Percentiles rank a stretch among this genome's conserved stretches.
These are phyloP conservation scores for Lactarius evosmus DNA, from an alignment of 768 basidiomycete genomes.

Conservation along the genomic window DNA sequence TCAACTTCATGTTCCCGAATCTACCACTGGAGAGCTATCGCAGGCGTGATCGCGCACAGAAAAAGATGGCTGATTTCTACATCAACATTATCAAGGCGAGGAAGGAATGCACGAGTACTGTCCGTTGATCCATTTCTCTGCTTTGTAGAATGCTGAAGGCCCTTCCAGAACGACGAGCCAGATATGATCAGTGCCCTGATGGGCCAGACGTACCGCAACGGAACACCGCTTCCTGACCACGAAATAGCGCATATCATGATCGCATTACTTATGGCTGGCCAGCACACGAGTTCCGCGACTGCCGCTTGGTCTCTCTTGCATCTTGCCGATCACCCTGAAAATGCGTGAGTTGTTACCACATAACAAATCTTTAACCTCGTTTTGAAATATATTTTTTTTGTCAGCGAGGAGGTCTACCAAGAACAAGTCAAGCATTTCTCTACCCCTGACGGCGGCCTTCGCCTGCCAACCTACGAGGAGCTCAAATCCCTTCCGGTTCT, in stretches of 20 bases:
- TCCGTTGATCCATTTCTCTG: conserved; percentile 31
- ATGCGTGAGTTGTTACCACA: conserved; percentile 54
- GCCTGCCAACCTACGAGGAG: conserved; percentile 81
- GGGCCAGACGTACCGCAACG: conserved; percentile 80
- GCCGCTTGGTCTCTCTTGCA: conserved; percentile 90
- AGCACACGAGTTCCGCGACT: conserved; percentile 94
- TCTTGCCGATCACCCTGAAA: conserved; percentile 67
- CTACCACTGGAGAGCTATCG: conserved; percentile 89
- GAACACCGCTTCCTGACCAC: conserved; percentile 72
- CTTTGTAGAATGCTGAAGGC: conserved; percentile 15
- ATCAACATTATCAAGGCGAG: conserved; percentile 79
- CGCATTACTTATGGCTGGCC: conserved; percentile 98
- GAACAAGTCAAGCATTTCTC: conserved; percentile 86
- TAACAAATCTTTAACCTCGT: conserved; percentile 1
- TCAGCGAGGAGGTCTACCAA: conserved; percentile 76
- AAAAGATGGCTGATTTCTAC: conserved; percentile 93
- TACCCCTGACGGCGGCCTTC: conserved; percentile 74
- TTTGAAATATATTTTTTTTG: conserved; percentile 2
- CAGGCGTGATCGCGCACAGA: conserved; percentile 83
- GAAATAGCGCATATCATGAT: conserved; percentile 99
- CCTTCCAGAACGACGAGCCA: conserved; percentile 54
- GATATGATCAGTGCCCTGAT: conserved; percentile 93
- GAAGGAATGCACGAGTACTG: conserved; percentile 45
- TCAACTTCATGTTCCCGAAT: conserved; percentile 95
- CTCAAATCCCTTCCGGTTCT: conserved; percentile 78